Conservation (phyloP, 2,329 filamentous ascomycete genomes). For the Aspergillus amoenus region DNA sequence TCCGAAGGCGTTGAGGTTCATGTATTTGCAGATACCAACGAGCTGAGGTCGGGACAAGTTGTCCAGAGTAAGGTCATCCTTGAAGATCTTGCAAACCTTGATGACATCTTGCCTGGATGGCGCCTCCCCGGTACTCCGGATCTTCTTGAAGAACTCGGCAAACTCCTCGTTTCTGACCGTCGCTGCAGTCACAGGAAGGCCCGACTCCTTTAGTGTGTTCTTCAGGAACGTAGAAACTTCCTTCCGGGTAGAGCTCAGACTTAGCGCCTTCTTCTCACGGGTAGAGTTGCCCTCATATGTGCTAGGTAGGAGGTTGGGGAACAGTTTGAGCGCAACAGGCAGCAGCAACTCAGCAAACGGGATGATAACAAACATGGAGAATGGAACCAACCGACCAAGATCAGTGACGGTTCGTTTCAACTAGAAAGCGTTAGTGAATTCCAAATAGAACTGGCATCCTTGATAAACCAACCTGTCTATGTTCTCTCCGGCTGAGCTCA, state of each 20-base stretch:
- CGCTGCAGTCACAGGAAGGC: slow-evolving; percentile 77
- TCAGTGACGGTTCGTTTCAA: slow-evolving; percentile 91
- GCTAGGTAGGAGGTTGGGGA: slow-evolving; percentile 95
- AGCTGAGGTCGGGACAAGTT: slow-evolving; percentile 94
- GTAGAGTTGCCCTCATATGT: slow-evolving; percentile 92
- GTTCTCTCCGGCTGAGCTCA: slow-evolving; percentile 89
- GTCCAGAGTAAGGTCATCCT: slow-evolving; percentile 94
- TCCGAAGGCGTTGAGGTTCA: slow-evolving; percentile 95
- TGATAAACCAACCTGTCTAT: slow-evolving; percentile 64
- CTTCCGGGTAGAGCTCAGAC: slow-evolving; percentile 80
- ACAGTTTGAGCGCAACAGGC: slow-evolving; percentile 86
- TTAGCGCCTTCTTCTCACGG: slow-evolving; percentile 82
- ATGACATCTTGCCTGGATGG: slow-evolving; percentile 90
- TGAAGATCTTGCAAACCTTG: slow-evolving; percentile 98
- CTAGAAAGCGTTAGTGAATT: slow-evolving; percentile 34
- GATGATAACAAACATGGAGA: slow-evolving; percentile 95
- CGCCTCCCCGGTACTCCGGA: slow-evolving; percentile 84
- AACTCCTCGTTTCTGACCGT: slow-evolving; percentile 93
- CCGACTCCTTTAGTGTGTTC: slow-evolving; percentile 87
- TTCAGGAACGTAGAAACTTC: slow-evolving; percentile 90
- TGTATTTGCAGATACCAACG: slow-evolving; percentile 96
- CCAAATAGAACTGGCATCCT: neutral
- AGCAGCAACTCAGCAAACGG: slow-evolving; percentile 93
- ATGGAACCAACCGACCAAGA: slow-evolving; percentile 86
- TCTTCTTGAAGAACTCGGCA: slow-evolving; percentile 93